A percentile compares a stretch with the other conserved stretches of the same genome.
Conservation (phyloP, 805 yeast genomes). For the Jamesozyma rosinii region DNA sequence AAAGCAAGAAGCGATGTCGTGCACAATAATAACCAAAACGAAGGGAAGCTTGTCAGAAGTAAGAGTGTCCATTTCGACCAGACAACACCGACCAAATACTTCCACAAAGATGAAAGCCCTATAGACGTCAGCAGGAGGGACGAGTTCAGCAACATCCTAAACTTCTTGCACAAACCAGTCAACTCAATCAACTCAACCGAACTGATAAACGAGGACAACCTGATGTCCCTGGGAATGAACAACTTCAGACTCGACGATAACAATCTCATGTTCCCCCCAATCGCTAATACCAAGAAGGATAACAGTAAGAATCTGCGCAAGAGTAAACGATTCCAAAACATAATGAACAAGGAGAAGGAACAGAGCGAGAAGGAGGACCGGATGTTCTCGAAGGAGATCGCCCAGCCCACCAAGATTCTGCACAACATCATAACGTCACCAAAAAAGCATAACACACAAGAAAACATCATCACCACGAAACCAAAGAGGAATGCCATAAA, state of each 20-base stretch:
- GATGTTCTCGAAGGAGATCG: neutral
- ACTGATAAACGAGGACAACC: conserved; percentile 8
- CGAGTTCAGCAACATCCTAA: conserved; percentile 27
- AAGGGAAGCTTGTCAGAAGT: conserved; percentile 42
- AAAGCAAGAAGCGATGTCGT: neutral
- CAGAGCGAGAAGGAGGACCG: neutral
- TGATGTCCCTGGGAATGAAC: conserved; percentile 7
- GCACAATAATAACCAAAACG: conserved; percentile 1
- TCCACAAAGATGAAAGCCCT: conserved; percentile 71
- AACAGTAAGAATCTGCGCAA: conserved; percentile 6
- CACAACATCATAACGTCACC: conserved; percentile 1
- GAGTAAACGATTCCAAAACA: conserved; percentile 12
- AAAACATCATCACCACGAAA: neutral
- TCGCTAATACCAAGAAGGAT: neutral
- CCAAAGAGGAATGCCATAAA: neutral
- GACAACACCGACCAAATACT: conserved; percentile 62
- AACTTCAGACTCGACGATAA: neutral
- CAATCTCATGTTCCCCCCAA: neutral
- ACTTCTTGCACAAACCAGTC: conserved; percentile 17
- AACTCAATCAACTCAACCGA: conserved; percentile 3
- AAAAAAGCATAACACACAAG: neutral
- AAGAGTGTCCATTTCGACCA: conserved; percentile 78
- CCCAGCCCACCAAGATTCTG: neutral
- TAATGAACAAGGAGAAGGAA: neutral
- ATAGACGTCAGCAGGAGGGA: conserved; percentile 45